phyloP scores from a whole-genome alignment of 2,329 filamentous ascomycete species.

The Nemania sp. region DNA sequence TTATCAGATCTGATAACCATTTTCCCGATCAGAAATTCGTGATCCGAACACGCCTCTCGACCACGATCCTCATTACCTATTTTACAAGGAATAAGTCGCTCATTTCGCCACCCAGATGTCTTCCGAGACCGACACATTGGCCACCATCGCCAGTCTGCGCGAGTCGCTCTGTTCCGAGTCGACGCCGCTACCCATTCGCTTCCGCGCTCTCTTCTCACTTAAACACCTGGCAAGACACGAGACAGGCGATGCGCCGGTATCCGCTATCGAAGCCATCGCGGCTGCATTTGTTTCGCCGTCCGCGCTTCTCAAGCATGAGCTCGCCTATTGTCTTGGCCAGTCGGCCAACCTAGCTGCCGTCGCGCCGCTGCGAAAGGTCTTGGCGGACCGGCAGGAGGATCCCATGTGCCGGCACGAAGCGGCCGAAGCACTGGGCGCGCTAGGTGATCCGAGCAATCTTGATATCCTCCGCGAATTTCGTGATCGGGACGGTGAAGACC shows the following conservation, averaged over 20 bases:
- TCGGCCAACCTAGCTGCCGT: conserved; percentile 77
- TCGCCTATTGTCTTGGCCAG: conserved; percentile 96
- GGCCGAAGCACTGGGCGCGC: conserved; percentile 87
- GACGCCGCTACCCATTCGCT: conserved; percentile 82
- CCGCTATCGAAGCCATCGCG: conserved; percentile 78
- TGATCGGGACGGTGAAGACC: conserved; percentile 74
- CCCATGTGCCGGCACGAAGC: conserved; percentile 96
- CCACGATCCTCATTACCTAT: not conserved
- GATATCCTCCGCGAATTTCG: conserved; percentile 72
- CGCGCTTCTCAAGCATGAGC: conserved; percentile 90
- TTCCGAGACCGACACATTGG: conserved; percentile 29
- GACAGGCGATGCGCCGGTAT: conserved; percentile 61
- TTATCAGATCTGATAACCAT: conserved; percentile 22
- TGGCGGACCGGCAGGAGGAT: conserved; percentile 82
- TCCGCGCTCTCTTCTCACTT: conserved; percentile 95
- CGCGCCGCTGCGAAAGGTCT: conserved; percentile 70
- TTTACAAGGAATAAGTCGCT: not conserved
- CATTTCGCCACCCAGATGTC: conserved; percentile 23
- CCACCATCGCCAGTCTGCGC: conserved; percentile 66
- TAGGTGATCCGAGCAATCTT: conserved; percentile 76
- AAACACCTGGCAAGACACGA: conserved; percentile 83
- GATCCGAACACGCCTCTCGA: not conserved
- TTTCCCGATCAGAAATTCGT: conserved; percentile 7
- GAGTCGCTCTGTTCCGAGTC: conserved; percentile 78
- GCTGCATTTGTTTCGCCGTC: conserved; percentile 84